Evolutionary conservation across 345 rosid genomes (phyloP).

Genomic region (Dipteronia sinensis): DNA sequence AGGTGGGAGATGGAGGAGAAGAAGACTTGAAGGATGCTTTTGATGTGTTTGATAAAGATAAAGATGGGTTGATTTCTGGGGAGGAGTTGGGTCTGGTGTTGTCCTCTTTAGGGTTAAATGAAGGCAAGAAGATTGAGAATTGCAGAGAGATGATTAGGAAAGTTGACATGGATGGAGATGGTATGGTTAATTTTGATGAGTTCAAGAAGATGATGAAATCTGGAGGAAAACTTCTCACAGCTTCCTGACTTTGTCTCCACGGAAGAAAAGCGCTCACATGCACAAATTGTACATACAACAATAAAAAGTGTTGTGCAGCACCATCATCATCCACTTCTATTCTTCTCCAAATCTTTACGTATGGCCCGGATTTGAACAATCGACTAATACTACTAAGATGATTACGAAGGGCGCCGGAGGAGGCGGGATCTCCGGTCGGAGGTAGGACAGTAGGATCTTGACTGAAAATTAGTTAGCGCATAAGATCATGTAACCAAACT

Average conservation of each 20-base stretch:
- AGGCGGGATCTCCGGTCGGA: background rate
- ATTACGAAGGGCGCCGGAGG: background rate
- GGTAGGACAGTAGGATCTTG: background rate
- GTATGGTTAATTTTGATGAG: constrained; percentile 58
- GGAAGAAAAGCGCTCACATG: constrained; percentile 6
- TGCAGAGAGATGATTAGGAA: constrained; percentile 61
- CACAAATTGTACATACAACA: constrained; percentile 6
- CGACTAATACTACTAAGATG: background rate
- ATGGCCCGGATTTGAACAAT: background rate
- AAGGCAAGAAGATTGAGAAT: constrained; percentile 54
- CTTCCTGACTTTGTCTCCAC: constrained; percentile 6
- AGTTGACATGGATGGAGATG: constrained; percentile 68
- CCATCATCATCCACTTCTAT: background rate
- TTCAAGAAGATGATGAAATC: constrained; percentile 58
- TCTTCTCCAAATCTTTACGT: background rate
- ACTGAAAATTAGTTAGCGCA: background rate
- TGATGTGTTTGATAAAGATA: constrained; percentile 60
- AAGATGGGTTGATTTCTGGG: constrained; percentile 62
- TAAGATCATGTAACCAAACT: background rate
- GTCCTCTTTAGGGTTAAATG: constrained; percentile 50
- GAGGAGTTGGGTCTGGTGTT: constrained; percentile 58
- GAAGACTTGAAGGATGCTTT: constrained; percentile 56
- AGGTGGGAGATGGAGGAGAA: constrained; percentile 24
- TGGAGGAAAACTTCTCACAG: constrained; percentile 28
- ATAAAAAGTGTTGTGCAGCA: background rate